Percentiles rank a stretch among this genome's conserved stretches.
Conservation (phyloP, 345 rosid species). For the Chamaenerion angustifolium region DNA sequence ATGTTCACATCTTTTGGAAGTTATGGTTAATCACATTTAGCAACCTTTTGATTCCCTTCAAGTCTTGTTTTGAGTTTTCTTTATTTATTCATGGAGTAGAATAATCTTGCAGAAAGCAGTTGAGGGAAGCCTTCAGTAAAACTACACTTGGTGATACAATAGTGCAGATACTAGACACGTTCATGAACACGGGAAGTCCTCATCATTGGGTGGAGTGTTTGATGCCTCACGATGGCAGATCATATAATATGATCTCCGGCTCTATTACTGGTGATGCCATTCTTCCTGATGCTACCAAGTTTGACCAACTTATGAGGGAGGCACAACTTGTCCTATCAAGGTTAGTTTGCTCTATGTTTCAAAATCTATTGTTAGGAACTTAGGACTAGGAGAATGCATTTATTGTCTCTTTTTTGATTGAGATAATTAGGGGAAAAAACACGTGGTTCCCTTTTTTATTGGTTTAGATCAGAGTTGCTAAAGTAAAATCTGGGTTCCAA, state of each 20-base stretch:
- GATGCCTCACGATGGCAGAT: conserved; percentile 49
- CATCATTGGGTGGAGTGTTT: conserved; percentile 69
- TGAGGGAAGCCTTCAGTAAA: conserved; percentile 48
- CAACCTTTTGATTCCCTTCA: no score
- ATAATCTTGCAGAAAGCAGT: conserved; percentile 42
- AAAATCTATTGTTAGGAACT: no score
- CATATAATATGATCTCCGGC: conserved; percentile 11
- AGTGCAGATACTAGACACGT: conserved; percentile 51
- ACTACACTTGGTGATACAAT: conserved; percentile 38
- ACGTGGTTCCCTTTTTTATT: no score
- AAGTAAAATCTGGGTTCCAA: no score
- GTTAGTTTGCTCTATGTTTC: conserved; percentile 20
- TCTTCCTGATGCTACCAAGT: conserved; percentile 30
- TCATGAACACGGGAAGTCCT: conserved; percentile 66
- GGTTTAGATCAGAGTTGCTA: no score
- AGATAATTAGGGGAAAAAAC: no score
- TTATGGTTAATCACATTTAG: no score
- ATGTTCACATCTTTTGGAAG: no score
- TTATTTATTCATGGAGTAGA: neutral
- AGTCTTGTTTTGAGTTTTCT: neutral
- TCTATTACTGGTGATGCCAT: conserved; percentile 11
- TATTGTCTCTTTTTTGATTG: no score
- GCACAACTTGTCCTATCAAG: conserved; percentile 61
- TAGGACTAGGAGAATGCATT: no score
- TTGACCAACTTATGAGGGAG: conserved; percentile 72